These are phyloP conservation scores for Fusarium sp. DNA, from an alignment of 2,329 filamentous ascomycete species.

Conservation along the genomic window DNA sequence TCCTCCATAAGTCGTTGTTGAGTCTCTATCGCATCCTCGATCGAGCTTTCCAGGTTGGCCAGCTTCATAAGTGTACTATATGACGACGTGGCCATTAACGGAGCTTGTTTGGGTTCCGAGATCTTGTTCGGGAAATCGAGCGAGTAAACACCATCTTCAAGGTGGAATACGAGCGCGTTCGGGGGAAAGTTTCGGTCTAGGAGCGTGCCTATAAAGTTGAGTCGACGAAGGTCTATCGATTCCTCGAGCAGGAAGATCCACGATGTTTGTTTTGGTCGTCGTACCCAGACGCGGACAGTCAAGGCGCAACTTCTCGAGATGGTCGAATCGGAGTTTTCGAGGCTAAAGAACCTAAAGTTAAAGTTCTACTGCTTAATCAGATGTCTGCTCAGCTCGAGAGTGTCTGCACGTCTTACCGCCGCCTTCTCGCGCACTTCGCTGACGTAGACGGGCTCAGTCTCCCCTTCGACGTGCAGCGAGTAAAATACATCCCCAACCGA, in stretches of 20 bases:
- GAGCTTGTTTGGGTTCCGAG: constrained; percentile 65
- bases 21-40: constrained; percentile 88
- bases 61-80: constrained; percentile 91
- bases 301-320: constrained; percentile 75
- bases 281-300: constrained; percentile 81
- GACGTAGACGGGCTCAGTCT: constrained; percentile 84
- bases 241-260: constrained; percentile 78
- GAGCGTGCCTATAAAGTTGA: constrained; percentile 84
- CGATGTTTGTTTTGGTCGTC: constrained; percentile 61
- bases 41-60: constrained; percentile 88
- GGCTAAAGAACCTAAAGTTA: constrained; percentile 86
- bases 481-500: constrained; percentile 91
- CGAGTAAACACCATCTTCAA: constrained; percentile 88
- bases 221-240: constrained; percentile 74
- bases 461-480: constrained; percentile 77
- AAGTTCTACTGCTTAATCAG: constrained; percentile 71
- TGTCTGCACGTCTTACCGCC: constrained; percentile 62
- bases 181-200: constrained; percentile 78
- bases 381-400: neutral
- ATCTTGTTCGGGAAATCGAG: constrained; percentile 72
- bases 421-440: constrained; percentile 83
- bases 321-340: constrained; percentile 70
- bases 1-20: constrained; percentile 80
- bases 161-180: constrained; percentile 88
- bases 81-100: constrained; percentile 74